Evolutionary conservation across 129 eudicot genomes (phyloP).

Genomic region (Saposhnikovia divaricata): DNA sequence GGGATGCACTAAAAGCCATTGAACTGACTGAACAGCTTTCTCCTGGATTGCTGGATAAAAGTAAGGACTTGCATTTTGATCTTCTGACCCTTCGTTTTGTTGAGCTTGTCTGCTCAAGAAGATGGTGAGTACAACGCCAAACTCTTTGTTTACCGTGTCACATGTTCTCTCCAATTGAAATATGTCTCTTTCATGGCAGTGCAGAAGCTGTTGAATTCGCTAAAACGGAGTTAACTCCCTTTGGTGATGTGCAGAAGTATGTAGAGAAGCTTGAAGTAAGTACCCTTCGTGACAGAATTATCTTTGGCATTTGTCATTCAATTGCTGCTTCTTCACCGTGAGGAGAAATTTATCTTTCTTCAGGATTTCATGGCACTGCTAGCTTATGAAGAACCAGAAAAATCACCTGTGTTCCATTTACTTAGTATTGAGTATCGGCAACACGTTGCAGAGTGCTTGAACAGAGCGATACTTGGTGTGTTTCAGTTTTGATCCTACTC

Average conservation of each 20-base stretch:
- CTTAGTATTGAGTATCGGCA: constrained; percentile 67
- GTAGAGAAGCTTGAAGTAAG: constrained; percentile 71
- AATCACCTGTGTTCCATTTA: constrained; percentile 86
- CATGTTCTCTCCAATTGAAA: constrained; percentile 9
- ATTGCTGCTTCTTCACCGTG: neutral
- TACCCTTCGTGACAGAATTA: neutral
- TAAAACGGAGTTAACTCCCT: constrained; percentile 60
- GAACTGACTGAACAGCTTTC: constrained; percentile 64
- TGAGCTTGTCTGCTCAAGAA: constrained; percentile 64
- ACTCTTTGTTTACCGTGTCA: constrained; percentile 8
- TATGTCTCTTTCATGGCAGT: constrained; percentile 44
- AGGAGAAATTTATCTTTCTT: neutral
- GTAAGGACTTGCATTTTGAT: constrained; percentile 74
- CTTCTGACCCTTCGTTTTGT: constrained; percentile 90
- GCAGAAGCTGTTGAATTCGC: constrained; percentile 85
- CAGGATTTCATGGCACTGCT: constrained; percentile 82
- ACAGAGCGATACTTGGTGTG: constrained; percentile 78
- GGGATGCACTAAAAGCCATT: constrained; percentile 72
- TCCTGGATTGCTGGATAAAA: constrained; percentile 54
- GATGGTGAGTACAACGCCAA: constrained; percentile 32
- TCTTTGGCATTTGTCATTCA: constrained; percentile 14
- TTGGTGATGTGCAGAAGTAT: constrained; percentile 61
- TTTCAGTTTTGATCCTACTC: neutral
- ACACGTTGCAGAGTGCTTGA: constrained; percentile 70
- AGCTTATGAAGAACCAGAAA: constrained; percentile 91